These are phyloP conservation scores for Suillus alpinus DNA, from an alignment of 768 basidiomycete genomes.

Conservation along the genomic window DNA sequence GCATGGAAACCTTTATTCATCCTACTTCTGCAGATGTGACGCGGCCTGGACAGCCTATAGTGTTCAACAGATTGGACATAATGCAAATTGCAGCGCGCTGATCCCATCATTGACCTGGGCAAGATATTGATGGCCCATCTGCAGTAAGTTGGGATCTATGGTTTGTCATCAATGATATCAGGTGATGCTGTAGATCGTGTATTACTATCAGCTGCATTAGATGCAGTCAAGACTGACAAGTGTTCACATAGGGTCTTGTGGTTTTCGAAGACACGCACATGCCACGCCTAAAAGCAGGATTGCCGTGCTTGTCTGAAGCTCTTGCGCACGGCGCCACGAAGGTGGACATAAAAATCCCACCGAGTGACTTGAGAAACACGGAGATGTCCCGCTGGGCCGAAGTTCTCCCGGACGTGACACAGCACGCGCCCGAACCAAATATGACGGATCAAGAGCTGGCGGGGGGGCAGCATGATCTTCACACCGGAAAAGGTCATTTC, in stretches of 20 bases:
- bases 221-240: neutral
- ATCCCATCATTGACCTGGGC: neutral
- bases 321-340: neutral
- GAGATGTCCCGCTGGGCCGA: neutral
- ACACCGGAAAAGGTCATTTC: neutral
- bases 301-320: neutral
- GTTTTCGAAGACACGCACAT: neutral
- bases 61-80: neutral
- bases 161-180: neutral
- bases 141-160: neutral
- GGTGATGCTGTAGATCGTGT: neutral
- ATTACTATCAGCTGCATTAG: neutral
- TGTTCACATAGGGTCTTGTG: neutral
- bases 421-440: neutral
- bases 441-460: neutral
- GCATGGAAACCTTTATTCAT: neutral
- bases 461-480: neutral
- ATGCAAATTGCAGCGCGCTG: neutral
- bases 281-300: neutral
- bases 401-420: neutral
- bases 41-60: neutral
- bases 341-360: neutral
- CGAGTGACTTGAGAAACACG: neutral
- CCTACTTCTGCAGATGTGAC: neutral
- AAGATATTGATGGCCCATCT: neutral